Base-by-base conservation (phyloP, 306 rosid genomes). In the Mucuna pruriens region DNA sequence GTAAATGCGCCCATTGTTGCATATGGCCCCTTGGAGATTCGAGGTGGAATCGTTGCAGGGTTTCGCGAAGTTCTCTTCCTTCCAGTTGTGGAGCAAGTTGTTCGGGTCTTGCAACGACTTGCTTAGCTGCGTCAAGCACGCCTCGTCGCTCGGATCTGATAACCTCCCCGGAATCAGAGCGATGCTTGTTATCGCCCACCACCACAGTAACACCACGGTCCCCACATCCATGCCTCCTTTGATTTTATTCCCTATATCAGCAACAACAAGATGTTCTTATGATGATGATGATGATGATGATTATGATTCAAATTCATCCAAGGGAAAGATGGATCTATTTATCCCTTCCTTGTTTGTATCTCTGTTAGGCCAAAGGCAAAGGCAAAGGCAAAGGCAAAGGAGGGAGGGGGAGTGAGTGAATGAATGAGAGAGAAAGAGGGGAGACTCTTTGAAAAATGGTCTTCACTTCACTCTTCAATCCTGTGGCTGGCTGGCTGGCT, bases 1-100 rank as follows among this genome's bases (percentile, higher is more conserved):
- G 94, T 76, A 95, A 86, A 95, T 89, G 22, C 99, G 89, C 8
- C 98, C 99, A 71, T 94, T 93, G 92, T 91, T 95, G 89, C 99
- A 95, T 64, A 92, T 90, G 16, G 89, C 91, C 0, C 99, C 99
- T 71, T 84, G 90, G 5, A 95, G 93, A 58, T 81, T 87, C 1
- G 99, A 87, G 68, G 89, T 85, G 80, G 95, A 92, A 71, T 94
- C 99, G 76, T 83, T 88, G 83, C 99, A 95, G 4, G 99, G 99
- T 64, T 81, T 92, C 0, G 90, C 90, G 42, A 93, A 89, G 79
- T 74, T 91, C 61, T 90, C 55, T 69, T 88, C 73, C 46, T 80
- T 95, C 99, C 99, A 95, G 89, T 90, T 90, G 22, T 71, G 84
- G 0, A 93, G 92, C 25, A 88, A 58, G 33, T 38, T 81, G 9